Evolutionary conservation across 192 early-diverging fungal species (phyloP).

Genomic region (Fimicolochytrium jonesii): DNA sequence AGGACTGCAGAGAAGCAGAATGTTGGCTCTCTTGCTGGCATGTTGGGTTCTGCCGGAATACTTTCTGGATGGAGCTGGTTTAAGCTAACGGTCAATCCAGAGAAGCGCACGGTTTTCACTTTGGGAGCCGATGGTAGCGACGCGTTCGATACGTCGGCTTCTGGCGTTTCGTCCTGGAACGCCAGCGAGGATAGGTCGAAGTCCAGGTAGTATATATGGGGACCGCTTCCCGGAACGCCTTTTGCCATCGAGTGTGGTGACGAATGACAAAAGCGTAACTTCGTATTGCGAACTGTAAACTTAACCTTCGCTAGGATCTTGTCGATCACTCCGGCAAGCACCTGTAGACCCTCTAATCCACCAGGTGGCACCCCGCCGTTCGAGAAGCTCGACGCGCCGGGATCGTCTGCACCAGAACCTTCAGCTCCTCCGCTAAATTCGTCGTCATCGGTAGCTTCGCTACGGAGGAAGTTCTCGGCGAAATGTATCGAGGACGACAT

Average conservation of each 20-base stretch:
- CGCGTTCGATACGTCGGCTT: constrained; percentile 21
- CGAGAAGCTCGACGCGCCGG: too few relatives aligned
- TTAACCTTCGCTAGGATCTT: constrained; percentile 79
- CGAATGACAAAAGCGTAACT: constrained; percentile 44
- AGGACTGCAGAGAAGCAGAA: not conserved
- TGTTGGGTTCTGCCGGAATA: not conserved
- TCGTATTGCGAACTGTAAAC: constrained; percentile 57
- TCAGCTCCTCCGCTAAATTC: constrained; percentile 25
- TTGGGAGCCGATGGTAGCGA: constrained; percentile 36
- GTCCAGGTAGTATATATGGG: constrained; percentile 48
- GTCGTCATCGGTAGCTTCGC: constrained; percentile 57
- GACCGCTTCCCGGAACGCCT: not conserved
- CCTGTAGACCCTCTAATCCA: constrained; percentile 62
- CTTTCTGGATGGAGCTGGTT: too few relatives aligned
- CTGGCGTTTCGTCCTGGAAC: constrained; percentile 56
- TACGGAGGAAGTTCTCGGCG: constrained; percentile 81
- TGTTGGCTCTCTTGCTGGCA: too few relatives aligned
- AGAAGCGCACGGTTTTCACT: constrained; percentile 48
- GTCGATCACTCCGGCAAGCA: constrained; percentile 76
- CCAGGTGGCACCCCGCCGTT: too few relatives aligned
- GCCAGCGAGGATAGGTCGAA: constrained; percentile 47
- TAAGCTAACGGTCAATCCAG: constrained; percentile 48
- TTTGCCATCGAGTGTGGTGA: constrained; percentile 19
- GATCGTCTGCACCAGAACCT: not conserved
- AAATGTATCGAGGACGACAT: constrained; percentile 81